Conservation (phyloP, 495 filamentous ascomycete species). For the Xylaria scruposa region DNA sequence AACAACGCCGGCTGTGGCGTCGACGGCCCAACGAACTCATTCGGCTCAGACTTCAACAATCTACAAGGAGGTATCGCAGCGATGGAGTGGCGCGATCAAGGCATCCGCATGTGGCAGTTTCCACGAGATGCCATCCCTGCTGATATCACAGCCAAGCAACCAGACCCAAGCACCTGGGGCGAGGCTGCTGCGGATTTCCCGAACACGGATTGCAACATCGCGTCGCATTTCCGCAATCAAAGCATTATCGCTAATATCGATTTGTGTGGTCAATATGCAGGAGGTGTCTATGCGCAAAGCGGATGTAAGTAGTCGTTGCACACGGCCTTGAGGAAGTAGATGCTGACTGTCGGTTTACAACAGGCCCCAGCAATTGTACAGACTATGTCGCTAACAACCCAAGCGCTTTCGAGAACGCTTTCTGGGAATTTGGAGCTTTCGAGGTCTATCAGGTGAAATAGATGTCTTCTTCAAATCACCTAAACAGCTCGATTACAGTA, state of each 20-base stretch:
- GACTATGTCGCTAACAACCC: conserved; percentile 70
- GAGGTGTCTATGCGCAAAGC: conserved; percentile 46
- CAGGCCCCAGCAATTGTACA: conserved; percentile 59
- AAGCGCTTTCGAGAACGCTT: conserved; percentile 64
- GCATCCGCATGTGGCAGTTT: conserved; percentile 71
- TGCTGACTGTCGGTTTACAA: conserved; percentile 31
- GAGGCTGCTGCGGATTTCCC: conserved; percentile 64
- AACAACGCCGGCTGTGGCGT: conserved; percentile 65
- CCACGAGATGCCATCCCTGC: conserved; percentile 52
- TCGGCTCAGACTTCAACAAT: conserved; percentile 64
- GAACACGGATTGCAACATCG: conserved; percentile 64
- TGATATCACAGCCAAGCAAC: conserved; percentile 57
- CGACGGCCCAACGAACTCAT: conserved; percentile 44
- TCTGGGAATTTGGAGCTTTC: conserved; percentile 71
- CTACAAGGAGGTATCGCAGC: conserved; percentile 66
- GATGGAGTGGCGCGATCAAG: conserved; percentile 65
- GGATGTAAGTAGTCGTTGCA: conserved; percentile 51
- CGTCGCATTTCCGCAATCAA: conserved; percentile 65
- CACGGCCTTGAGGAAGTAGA: conserved; percentile 17
- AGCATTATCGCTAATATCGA: conserved; percentile 74
- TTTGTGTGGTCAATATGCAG: conserved; percentile 72
- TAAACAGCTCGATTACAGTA: neutral
- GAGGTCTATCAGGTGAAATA: conserved; percentile 60
- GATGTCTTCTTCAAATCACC: neutral
- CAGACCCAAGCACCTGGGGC: conserved; percentile 67